These are phyloP conservation scores for Oryza glaberrima DNA, from an alignment of 176 grass and related monocot genomes.

Conservation along the genomic window DNA sequence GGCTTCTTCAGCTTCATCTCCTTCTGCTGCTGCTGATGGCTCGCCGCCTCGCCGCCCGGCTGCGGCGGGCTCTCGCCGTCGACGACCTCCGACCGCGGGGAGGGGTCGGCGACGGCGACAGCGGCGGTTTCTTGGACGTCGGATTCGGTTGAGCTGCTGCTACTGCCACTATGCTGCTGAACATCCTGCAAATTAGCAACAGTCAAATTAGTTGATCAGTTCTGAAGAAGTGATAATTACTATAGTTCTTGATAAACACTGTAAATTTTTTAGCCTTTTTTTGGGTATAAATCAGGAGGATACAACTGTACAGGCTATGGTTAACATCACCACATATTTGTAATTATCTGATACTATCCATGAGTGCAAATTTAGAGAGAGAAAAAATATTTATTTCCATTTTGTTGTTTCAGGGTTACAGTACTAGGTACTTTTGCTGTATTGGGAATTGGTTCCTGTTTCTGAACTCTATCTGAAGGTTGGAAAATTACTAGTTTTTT, in stretches of 20 bases:
- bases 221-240: neutral
- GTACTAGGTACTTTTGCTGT: neutral
- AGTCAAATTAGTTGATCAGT: neutral
- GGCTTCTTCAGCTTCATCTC: constrained; percentile 66
- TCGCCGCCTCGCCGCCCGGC: neutral
- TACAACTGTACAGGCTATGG: neutral
- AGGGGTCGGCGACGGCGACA: neutral
- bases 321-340: neutral
- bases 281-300: neutral
- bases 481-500: neutral
- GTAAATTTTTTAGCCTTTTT: neutral
- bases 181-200: constrained; percentile 36
- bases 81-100: constrained; percentile 47
- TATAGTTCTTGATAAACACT: neutral
- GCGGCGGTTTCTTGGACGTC: neutral
- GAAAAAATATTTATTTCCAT: neutral
- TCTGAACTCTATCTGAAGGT: neutral
- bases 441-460: neutral
- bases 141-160: constrained; percentile 17
- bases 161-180: neutral
- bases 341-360: neutral
- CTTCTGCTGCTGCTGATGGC: neutral
- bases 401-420: neutral
- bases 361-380: neutral
- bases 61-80: constrained; percentile 28